Evolutionary conservation across 768 basidiomycete species (phyloP).

Genomic region (Hirschioporus abietinus): DNA sequence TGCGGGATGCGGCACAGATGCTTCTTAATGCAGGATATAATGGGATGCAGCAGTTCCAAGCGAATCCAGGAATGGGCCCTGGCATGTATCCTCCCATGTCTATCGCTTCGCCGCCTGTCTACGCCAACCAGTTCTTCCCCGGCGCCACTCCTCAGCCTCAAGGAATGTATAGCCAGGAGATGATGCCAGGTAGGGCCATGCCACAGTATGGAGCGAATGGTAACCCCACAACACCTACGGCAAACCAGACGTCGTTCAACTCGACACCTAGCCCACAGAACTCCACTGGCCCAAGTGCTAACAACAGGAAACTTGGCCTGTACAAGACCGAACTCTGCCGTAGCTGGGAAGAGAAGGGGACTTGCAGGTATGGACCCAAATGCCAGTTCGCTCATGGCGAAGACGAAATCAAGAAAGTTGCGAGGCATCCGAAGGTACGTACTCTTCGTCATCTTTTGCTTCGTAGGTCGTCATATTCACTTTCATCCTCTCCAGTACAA

Average conservation of each 20-base stretch:
- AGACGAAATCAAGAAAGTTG: slow-evolving; percentile 78
- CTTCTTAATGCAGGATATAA: slow-evolving; percentile 40
- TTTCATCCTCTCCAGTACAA: slow-evolving; percentile 56
- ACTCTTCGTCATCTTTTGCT: slow-evolving; percentile 7
- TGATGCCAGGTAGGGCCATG: slow-evolving; percentile 37
- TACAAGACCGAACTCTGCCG: slow-evolving; percentile 90
- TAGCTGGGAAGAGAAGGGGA: slow-evolving; percentile 90
- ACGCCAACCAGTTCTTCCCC: slow-evolving; percentile 65
- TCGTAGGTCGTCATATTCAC: background rate
- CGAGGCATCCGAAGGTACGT: slow-evolving; percentile 82
- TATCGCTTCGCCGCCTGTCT: slow-evolving; percentile 42
- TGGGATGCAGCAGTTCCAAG: slow-evolving; percentile 47
- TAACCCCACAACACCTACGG: background rate
- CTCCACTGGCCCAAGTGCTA: slow-evolving; percentile 70
- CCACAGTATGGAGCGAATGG: slow-evolving; percentile 17
- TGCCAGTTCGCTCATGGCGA: slow-evolving; percentile 94
- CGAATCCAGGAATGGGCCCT: slow-evolving; percentile 30
- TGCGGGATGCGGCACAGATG: slow-evolving; percentile 66
- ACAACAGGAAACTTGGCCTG: slow-evolving; percentile 84
- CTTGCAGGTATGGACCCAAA: slow-evolving; percentile 80
- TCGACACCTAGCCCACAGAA: background rate
- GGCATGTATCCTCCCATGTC: slow-evolving; percentile 50
- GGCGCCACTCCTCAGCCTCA: slow-evolving; percentile 25
- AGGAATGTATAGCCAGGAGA: slow-evolving; percentile 45
- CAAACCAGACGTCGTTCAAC: background rate